Percentiles rank a stretch among this genome's conserved stretches.
Conservation (phyloP, 345 rosid genomes). For the Nasturtium officinale region DNA sequence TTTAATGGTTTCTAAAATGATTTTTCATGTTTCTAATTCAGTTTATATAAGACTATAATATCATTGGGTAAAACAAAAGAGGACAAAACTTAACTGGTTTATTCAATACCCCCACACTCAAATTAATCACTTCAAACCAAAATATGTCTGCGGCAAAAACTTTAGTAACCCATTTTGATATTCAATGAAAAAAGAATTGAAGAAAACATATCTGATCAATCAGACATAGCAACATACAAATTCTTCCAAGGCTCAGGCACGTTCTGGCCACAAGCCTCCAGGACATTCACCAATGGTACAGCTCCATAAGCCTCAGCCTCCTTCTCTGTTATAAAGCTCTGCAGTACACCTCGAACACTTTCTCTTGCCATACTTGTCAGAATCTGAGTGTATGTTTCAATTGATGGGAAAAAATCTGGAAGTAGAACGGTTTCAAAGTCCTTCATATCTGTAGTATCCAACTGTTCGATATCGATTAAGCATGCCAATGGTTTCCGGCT, state of each 20-base stretch:
- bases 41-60: too few species aligned
- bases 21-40: too few species aligned
- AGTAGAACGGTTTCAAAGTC: conserved; percentile 52
- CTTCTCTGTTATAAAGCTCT: conserved; percentile 52
- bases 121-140: too few species aligned
- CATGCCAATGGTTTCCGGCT: conserved; percentile 43
- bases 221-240: conserved; percentile 34
- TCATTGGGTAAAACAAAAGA: too few species aligned
- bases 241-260: conserved; percentile 52
- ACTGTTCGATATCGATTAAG: conserved; percentile 45
- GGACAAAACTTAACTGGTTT: too few species aligned
- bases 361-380: conserved; percentile 60
- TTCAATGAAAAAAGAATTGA: neutral
- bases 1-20: too few species aligned
- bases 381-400: conserved; percentile 45
- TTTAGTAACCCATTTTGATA: conserved; percentile 8
- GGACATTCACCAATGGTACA: conserved; percentile 49
- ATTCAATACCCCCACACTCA: too few species aligned
- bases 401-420: conserved; percentile 48
- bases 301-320: conserved; percentile 41
- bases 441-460: conserved; percentile 43
- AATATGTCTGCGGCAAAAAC: conserved; percentile 8
- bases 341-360: conserved; percentile 51
- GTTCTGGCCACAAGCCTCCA: conserved; percentile 57
- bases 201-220: conserved; percentile 12